Evolutionary conservation across 1,139 yeast species (phyloP).

Genomic region (Waltiozyma sp.): DNA sequence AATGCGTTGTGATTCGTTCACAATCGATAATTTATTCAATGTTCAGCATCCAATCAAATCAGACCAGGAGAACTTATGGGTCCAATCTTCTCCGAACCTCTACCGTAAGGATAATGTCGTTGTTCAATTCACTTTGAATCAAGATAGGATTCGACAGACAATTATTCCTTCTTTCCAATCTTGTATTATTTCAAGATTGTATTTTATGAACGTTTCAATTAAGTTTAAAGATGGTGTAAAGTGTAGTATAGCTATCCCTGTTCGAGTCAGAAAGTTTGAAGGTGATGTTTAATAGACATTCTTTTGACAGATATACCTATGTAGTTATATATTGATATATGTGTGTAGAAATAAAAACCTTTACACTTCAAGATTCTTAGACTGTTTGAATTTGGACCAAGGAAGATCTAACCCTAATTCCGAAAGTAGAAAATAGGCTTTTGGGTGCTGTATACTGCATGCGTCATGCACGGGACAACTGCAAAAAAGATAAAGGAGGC

Average conservation of each 20-base stretch:
- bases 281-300: not conserved
- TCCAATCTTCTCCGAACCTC: not conserved
- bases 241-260: slow-evolving; percentile 23
- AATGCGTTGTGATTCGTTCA: slow-evolving; percentile 7
- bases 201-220: slow-evolving; percentile 27
- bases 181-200: slow-evolving; percentile 42
- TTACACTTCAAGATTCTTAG: too few species aligned
- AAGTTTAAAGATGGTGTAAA: slow-evolving; percentile 22
- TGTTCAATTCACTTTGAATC: slow-evolving; percentile 18
- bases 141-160: slow-evolving; percentile 25
- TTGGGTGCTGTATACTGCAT: too few species aligned
- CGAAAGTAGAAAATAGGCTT: too few species aligned
- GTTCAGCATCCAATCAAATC: not conserved
- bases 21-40: slow-evolving; percentile 6
- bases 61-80: slow-evolving; percentile 4
- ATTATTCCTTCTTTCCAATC: slow-evolving; percentile 49
- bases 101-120: slow-evolving; percentile 2
- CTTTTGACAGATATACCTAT: too few species aligned
- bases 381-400: too few species aligned
- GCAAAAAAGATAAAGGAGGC: too few species aligned
- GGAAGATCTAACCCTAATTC: too few species aligned
- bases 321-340: too few species aligned
- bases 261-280: slow-evolving; percentile 22
- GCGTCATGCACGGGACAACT: too few species aligned
- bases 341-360: too few species aligned